Conservation (phyloP, 495 filamentous ascomycete species). For the Jackrogersella multiformis region DNA sequence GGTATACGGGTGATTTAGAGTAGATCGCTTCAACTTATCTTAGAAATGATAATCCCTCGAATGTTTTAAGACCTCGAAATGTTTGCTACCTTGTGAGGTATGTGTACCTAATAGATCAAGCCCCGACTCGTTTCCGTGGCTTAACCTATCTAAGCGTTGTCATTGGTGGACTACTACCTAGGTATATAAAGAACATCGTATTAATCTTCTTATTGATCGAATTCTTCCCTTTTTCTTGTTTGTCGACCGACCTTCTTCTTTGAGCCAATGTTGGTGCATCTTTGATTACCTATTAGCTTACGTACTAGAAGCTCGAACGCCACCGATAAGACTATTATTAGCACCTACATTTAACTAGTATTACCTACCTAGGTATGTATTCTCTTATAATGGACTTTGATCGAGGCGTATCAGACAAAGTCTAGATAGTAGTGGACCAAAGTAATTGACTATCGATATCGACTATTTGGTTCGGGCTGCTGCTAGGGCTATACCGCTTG, state of each 20-base stretch:
- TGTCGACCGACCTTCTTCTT: conserved; percentile 37
- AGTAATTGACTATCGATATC: not conserved
- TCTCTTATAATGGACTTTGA: too few species aligned
- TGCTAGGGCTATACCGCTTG: not conserved
- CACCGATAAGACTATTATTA: conserved; percentile 18
- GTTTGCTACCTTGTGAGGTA: conserved; percentile 12
- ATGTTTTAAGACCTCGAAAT: not conserved
- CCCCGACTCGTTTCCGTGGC: not conserved
- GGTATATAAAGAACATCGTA: not conserved
- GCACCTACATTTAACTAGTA: not conserved
- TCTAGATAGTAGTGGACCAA: not conserved
- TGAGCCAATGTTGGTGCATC: conserved; percentile 19
- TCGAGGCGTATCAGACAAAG: not conserved
- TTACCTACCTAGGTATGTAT: too few species aligned
- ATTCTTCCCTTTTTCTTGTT: conserved; percentile 7
- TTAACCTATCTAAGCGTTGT: not conserved
- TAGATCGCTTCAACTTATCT: not conserved
- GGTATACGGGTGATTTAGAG: not conserved
- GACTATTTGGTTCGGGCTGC: conserved; percentile 1
- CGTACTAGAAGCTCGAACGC: not conserved
- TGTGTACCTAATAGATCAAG: not conserved
- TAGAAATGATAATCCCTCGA: not conserved
- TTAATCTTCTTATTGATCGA: not conserved
- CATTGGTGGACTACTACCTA: conserved; percentile 33
- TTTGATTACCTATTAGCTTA: conserved; percentile 4